A percentile compares a stretch with the other conserved stretches of the same genome.
Evolutionary conservation across 1,284 basidiomycete genomes (phyloP).

Genomic region (Coriolopsis trogii): DNA sequence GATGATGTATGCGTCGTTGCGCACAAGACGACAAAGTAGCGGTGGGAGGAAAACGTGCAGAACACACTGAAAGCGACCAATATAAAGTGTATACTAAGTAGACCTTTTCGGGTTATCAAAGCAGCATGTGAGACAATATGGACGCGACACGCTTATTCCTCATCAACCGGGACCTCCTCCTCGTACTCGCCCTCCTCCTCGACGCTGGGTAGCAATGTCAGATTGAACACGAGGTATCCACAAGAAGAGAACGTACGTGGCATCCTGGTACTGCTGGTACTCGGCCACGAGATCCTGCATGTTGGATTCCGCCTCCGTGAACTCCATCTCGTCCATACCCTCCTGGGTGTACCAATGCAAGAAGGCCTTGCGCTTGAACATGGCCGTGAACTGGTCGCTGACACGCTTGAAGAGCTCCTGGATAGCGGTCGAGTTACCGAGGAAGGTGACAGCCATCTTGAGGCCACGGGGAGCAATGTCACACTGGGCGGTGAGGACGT

Average conservation of each 20-base stretch:
- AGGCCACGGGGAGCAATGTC: conserved; percentile 92
- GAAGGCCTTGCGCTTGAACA: conserved; percentile 99
- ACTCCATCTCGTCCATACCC: conserved; percentile 99
- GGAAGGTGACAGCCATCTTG: conserved; percentile 97
- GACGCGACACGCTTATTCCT: conserved; percentile 45
- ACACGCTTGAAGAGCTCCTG: conserved; percentile 98
- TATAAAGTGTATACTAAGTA: conserved; percentile 38
- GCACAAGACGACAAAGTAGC: conserved; percentile 19
- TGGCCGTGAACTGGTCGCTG: conserved; percentile 96
- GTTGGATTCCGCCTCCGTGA: conserved; percentile 96
- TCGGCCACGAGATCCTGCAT: conserved; percentile 94
- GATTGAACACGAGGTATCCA: not conserved
- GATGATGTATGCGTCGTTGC: conserved; percentile 20
- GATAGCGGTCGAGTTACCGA: conserved; percentile 97
- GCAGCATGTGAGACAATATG: conserved; percentile 8
- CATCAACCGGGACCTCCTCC: conserved; percentile 65
- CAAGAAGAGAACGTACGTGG: conserved; percentile 61
- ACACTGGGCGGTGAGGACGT: conserved; percentile 94
- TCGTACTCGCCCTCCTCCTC: conserved; percentile 86
- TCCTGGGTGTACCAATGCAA: conserved; percentile 99
- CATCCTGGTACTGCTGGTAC: conserved; percentile 97
- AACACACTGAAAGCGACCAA: conserved; percentile 37
- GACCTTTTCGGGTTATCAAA: conserved; percentile 32
- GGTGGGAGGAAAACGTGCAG: conserved; percentile 26
- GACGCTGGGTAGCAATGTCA: conserved; percentile 43